Base-by-base conservation (phyloP, 176 grass and related monocot species). In the Chloris gayana region DNA sequence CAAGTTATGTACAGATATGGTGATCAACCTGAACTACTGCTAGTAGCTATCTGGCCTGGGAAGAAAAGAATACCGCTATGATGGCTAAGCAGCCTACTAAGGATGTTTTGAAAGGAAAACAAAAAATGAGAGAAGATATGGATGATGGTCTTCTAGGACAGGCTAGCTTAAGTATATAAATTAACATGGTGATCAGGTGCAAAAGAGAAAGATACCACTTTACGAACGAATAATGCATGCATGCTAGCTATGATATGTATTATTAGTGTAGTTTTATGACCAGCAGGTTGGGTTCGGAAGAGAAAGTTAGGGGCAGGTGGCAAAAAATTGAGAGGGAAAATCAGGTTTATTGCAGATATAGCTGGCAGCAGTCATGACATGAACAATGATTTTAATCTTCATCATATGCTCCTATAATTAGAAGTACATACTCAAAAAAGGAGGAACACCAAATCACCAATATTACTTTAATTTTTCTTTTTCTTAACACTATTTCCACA, bases 51-150 rank as follows among this genome's bases (percentile, higher is more conserved):
- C 75, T 35, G 53, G 34, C 60, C 35, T 85, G 65, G 69, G 47
- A 85, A 80, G 77, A 70, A 89, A 89, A 50, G 82, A 85, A 88
- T 14, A 14, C 30, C 6, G 17, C n/a, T 32, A 68, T 35, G 78
- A 75, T 75, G 33, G 24, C 17, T 46, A 72, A 47, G 77, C 71
- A 89, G 81, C 76, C 65, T 44, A 81, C 65, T 34, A 81, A 85
- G 38, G 72, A 76, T 81, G 73, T 47, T 49, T 66, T 37, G 14
- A 19, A 72, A 32, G 57, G 10, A 47, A 31, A 71, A 51, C 19
- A 7, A 63, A 35, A 21, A 22, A 21, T 18, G 25, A 8, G 10
- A 85, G 24, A 44, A 66, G 60, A 78, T 83, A 38, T 85, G 30
- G 21, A 19, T 22, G 87, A 70, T 56, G 64, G 34, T 57, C 72